phyloP scores from a whole-genome alignment of 345 rosid species.

The Rhodamnia rubescens region DNA sequence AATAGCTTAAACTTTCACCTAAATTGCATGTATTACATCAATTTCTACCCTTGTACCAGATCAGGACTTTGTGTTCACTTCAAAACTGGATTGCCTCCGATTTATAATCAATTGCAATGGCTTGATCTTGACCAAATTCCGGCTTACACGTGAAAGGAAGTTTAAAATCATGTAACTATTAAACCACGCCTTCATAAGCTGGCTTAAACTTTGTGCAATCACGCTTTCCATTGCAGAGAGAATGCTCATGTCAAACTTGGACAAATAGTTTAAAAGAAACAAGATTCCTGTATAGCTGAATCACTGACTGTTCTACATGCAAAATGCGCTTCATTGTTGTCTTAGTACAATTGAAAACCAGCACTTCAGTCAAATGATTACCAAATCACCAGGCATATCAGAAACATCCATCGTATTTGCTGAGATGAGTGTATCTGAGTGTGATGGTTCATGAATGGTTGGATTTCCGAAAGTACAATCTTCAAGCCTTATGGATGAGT shows the following conservation, averaged over 20 bases:
- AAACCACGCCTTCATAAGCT: background rate
- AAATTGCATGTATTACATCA: background rate
- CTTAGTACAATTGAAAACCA: background rate
- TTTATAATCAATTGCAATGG: background rate
- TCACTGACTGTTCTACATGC: background rate
- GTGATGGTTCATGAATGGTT: slow-evolving; percentile 15
- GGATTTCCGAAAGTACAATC: slow-evolving; percentile 10
- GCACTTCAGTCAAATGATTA: slow-evolving; percentile 5
- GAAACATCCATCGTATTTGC: slow-evolving; percentile 5
- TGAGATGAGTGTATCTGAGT: slow-evolving; percentile 3
- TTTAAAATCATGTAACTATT: background rate
- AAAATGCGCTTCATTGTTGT: background rate
- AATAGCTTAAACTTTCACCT: background rate
- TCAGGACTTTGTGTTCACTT: background rate
- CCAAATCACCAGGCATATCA: slow-evolving; percentile 21
- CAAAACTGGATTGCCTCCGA: background rate
- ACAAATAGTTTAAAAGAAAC: background rate
- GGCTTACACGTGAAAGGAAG: background rate
- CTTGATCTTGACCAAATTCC: background rate
- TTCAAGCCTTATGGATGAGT: slow-evolving; percentile 19
- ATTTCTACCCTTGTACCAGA: background rate
- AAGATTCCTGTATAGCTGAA: background rate
- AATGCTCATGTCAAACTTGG: background rate
- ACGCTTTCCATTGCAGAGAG: background rate
- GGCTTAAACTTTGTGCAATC: background rate